These are phyloP conservation scores for Kodamaea kaohsiungensis DNA, from an alignment of 805 yeast genomes.

Conservation along the genomic window DNA sequence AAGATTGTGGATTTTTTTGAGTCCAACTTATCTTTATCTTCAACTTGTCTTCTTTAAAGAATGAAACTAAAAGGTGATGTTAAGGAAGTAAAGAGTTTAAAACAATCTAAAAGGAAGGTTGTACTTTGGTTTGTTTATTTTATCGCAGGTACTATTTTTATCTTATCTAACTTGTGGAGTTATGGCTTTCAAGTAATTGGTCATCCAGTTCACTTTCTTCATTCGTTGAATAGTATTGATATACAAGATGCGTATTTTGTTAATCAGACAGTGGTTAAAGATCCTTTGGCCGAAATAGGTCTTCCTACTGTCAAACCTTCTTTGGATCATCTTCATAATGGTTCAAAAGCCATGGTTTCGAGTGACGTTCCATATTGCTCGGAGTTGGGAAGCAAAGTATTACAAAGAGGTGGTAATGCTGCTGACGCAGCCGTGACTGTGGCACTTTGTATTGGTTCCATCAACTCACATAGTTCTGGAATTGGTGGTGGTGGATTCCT, in stretches of 20 bases:
- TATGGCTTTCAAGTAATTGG: background rate
- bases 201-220: background rate
- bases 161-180: background rate
- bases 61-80: background rate
- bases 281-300: conserved; percentile 16
- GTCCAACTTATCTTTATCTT: background rate
- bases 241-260: background rate
- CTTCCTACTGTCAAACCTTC: conserved; percentile 48
- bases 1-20: background rate
- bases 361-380: conserved; percentile 68
- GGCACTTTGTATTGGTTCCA: conserved; percentile 82
- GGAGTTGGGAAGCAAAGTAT: conserved; percentile 56
- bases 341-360: conserved; percentile 61
- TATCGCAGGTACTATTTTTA: background rate
- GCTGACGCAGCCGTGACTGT: conserved; percentile 93
- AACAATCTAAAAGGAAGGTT: background rate
- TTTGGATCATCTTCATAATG: conserved; percentile 36
- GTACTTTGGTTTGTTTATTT: background rate
- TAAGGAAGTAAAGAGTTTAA: too few species aligned
- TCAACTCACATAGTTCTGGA: conserved; percentile 83
- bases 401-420: conserved; percentile 68
- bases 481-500: conserved; percentile 93
- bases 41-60: background rate
- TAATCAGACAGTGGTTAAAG: background rate
- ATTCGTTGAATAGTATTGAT: background rate